Conservation (phyloP, 768 basidiomycete genomes). For the Russula emetica region DNA sequence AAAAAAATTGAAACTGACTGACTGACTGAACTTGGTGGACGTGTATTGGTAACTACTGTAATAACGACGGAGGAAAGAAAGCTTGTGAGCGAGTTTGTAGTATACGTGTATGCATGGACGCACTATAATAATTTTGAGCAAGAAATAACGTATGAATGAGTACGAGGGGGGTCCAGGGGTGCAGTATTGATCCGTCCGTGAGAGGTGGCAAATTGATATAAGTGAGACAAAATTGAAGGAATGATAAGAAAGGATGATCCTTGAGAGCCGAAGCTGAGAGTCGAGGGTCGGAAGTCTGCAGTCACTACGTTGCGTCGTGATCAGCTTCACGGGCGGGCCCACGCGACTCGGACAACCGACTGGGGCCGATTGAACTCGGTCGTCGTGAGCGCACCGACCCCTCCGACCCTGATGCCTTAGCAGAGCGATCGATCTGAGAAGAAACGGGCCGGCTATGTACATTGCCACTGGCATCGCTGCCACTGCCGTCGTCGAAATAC, state of each 20-base stretch:
- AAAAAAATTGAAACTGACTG: neutral
- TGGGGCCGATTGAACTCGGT: neutral
- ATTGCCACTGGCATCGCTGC: neutral
- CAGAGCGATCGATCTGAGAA: neutral
- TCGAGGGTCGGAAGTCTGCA: too few relatives aligned
- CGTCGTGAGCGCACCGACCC: neutral
- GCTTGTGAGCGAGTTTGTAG: neutral
- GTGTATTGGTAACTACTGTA: neutral
- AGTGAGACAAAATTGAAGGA: neutral
- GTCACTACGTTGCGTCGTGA: neutral
- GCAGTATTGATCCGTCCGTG: neutral
- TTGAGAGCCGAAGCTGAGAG: neutral
- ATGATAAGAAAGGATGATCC: neutral
- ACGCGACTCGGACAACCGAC: neutral
- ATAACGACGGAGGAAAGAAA: neutral
- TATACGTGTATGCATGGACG: neutral
- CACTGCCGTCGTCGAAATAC: conserved; percentile 10
- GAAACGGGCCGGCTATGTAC: neutral
- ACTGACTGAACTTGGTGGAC: neutral
- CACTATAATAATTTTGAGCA: neutral
- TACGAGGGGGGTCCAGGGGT: conserved; percentile 1
- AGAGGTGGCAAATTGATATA: neutral
- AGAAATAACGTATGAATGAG: conserved; percentile 8
- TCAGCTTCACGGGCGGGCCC: neutral
- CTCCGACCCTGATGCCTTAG: neutral